phyloP scores from a whole-genome alignment of 1,284 basidiomycete species.

The Cutaneotrichosporon sp. region DNA sequence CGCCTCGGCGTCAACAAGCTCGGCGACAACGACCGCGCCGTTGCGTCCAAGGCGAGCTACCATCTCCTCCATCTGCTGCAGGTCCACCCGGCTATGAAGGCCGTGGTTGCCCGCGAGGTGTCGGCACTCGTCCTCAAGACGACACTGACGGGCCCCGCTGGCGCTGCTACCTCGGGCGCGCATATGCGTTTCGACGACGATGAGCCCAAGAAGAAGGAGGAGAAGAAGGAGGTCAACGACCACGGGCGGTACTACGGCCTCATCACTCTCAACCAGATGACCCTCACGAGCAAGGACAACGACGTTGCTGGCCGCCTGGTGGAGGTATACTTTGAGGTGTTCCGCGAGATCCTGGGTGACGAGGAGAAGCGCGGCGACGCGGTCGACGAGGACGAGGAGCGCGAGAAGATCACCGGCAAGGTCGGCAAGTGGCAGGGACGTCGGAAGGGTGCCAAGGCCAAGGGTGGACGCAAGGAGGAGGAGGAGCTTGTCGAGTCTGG shows the following conservation, averaged over 20 bases:
- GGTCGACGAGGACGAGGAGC: conserved; percentile 45
- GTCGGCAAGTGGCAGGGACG: conserved; percentile 52
- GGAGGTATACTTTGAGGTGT: conserved; percentile 93
- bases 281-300: conserved; percentile 70
- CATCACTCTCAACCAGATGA: conserved; percentile 92
- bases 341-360: conserved; percentile 78
- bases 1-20: conserved; percentile 92
- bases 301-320: conserved; percentile 80
- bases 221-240: conserved; percentile 56
- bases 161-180: conserved; percentile 40
- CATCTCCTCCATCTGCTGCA: conserved; percentile 87
- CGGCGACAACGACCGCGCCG: conserved; percentile 82
- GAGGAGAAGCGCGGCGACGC: conserved; percentile 46
- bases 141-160: conserved; percentile 56
- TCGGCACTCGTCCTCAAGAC: conserved; percentile 71
- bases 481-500: conserved; percentile 70
- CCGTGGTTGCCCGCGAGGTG: conserved; percentile 83
- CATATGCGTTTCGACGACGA: conserved; percentile 54
- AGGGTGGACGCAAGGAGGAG: conserved; percentile 46
- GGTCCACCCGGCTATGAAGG: conserved; percentile 90
- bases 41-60: conserved; percentile 87
- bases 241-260: conserved; percentile 87
- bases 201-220: conserved; percentile 40
- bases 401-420: conserved; percentile 53
- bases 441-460: conserved; percentile 49